Evolutionary conservation across 1,284 basidiomycete species (phyloP), one percentile per base, ranked within the genome.

Genomic region (Melampsora americana): DNA sequence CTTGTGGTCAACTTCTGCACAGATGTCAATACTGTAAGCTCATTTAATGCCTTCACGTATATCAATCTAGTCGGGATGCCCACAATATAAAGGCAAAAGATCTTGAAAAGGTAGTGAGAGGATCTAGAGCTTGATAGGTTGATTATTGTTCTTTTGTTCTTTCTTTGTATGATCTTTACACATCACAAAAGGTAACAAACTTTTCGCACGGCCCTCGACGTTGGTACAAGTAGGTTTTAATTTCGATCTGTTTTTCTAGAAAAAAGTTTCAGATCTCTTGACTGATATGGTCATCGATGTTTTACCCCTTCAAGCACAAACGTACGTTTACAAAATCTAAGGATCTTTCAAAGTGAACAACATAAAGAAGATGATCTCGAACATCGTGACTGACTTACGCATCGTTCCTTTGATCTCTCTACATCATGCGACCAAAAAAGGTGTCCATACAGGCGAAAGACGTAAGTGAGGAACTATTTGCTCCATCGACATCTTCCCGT

Each of bases 391-490:
- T 5, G 12, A 62, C 46, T 5, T 30, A 5, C 9, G 14, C 14
- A 64, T 64, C 30, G 14, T 26, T 62, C 0, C n/a, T 44, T 71
- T 71, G 23, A 44, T 39, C 23, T 39, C 0, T 23, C n/a, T 44
- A 18, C 4, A 32, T 44, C 56, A 30, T 44, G 53, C 50, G 28
- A 61, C 32, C 48, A 48, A 26, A 28, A 16, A 26, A 71, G 69
- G 69, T 56, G 64, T 71, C 11, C 69, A 71, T 64, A 64, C 69
- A 39, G 69, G 69, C 23, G 69, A 71, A 71, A 32, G 69, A 42
- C 60, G 69, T 71, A 32, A 42, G 69, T 71, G 62, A 1, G 3
- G 35, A 9, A 35, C 35, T 35, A 28, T 71, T 28, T n/a, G n/a
- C 60, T 42, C 4, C 26, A 68, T n/a, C 30, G 20, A 28, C 2